These are phyloP conservation scores for Leptoxyphium fumago DNA, from an alignment of 2,329 filamentous ascomycete genomes.

Conservation along the genomic window DNA sequence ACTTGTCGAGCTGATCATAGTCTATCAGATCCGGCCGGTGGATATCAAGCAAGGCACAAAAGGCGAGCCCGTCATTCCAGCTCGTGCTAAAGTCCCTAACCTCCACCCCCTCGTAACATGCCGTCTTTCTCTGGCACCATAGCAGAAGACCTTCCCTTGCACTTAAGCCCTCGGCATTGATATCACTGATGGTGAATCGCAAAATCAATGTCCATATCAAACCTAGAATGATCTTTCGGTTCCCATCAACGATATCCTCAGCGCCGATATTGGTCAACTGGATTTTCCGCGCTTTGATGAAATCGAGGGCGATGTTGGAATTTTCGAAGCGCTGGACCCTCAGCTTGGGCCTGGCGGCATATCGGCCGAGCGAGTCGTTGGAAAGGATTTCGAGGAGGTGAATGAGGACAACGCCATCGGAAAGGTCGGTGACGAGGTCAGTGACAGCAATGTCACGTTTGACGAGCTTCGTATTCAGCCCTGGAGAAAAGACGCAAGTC, in stretches of 20 bases:
- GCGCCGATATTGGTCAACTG: conserved; percentile 98
- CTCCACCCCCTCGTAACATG: conserved; percentile 94
- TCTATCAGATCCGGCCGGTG: conserved; percentile 95
- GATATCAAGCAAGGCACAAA: conserved; percentile 91
- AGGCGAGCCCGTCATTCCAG: conserved; percentile 95
- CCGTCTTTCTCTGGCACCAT: conserved; percentile 97
- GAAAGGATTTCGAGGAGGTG: conserved; percentile 95
- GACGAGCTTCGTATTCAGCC: conserved; percentile 92
- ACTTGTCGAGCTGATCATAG: conserved; percentile 87
- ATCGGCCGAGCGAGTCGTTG: conserved; percentile 84
- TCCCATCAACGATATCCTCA: conserved; percentile 95
- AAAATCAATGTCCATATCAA: conserved; percentile 98
- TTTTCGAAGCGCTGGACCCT: conserved; percentile 97
- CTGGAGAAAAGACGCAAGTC: not conserved
- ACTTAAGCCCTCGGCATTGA: conserved; percentile 94
- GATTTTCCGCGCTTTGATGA: conserved; percentile 77
- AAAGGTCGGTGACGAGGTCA: conserved; percentile 77
- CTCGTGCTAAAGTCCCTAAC: conserved; percentile 88
- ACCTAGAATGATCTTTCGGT: conserved; percentile 91
- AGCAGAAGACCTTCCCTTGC: conserved; percentile 88
- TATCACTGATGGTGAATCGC: conserved; percentile 95
- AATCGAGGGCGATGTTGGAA: conserved; percentile 88
- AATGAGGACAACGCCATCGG: conserved; percentile 88
- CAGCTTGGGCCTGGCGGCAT: conserved; percentile 90
- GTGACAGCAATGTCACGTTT: conserved; percentile 64